Conservation (phyloP, 495 filamentous ascomycete species). For the Tuber borchii region DNA sequence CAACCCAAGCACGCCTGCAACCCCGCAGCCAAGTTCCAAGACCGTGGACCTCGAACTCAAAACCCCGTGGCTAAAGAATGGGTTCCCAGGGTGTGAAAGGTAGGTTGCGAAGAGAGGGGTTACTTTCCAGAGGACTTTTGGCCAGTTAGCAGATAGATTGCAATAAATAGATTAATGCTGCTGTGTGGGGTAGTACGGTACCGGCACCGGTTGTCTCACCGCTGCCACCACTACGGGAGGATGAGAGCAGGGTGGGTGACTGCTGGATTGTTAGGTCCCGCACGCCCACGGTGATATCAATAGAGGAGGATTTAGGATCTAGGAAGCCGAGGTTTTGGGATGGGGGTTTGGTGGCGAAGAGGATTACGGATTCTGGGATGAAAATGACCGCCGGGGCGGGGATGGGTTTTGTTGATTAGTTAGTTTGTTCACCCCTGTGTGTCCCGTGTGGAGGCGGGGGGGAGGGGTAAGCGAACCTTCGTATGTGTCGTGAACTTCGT, state of each 20-base stretch:
- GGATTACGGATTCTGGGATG: slow-evolving; percentile 67
- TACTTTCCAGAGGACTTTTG: slow-evolving; percentile 78
- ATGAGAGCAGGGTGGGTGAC: slow-evolving; percentile 73
- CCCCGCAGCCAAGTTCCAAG: slow-evolving; percentile 81
- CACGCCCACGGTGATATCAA: slow-evolving; percentile 64
- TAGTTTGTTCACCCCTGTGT: background rate
- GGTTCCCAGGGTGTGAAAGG: slow-evolving; percentile 59
- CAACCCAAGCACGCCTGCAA: slow-evolving; percentile 68
- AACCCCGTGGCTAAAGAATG: slow-evolving; percentile 55
- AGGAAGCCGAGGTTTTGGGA: slow-evolving; percentile 80
- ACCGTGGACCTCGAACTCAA: slow-evolving; percentile 54
- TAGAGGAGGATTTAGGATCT: slow-evolving; percentile 56
- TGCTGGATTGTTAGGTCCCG: slow-evolving; percentile 74
- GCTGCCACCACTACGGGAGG: slow-evolving; percentile 53
- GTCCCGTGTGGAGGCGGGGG: background rate
- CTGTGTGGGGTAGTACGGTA: slow-evolving; percentile 42
- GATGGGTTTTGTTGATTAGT: background rate
- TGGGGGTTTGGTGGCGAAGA: slow-evolving; percentile 70
- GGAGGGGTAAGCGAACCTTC: background rate
- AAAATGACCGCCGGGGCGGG: background rate
- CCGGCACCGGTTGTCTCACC: slow-evolving; percentile 86
- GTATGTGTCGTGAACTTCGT: background rate
- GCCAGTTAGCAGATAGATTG: slow-evolving; percentile 3
- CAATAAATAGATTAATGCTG: slow-evolving; percentile 7
- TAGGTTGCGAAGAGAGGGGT: slow-evolving; percentile 80